Conservation (phyloP, 108 stramenopile species). For the Nitzschia putrida region DNA sequence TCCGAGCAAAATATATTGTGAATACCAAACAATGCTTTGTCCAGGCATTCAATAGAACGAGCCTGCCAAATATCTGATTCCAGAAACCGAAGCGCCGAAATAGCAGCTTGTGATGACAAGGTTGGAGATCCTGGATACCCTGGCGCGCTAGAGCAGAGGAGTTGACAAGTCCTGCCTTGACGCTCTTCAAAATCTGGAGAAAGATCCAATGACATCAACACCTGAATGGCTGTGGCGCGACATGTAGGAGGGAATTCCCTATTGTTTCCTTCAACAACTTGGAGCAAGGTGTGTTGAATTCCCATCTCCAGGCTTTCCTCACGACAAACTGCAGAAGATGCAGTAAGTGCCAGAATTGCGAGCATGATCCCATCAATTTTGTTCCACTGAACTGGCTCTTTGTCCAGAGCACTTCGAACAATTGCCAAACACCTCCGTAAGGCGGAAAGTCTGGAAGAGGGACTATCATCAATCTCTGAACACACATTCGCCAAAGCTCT, state of each 20-base stretch:
- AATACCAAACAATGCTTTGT: slow-evolving; percentile 11
- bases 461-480: slow-evolving; percentile 12
- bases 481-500: slow-evolving; percentile 53
- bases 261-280: background rate
- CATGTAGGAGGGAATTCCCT: background rate
- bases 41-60: background rate
- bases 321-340: background rate
- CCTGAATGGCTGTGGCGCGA: background rate
- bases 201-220: background rate
- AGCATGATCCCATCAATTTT: slow-evolving; percentile 38
- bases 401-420: background rate
- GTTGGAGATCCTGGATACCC: too few species aligned
- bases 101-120: too few species aligned
- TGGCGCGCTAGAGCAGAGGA: too few species aligned
- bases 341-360: slow-evolving; percentile 14
- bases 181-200: too few species aligned
- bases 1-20: slow-evolving; percentile 22
- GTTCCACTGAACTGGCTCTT: slow-evolving; percentile 3
- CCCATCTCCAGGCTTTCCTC: background rate
- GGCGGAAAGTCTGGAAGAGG: slow-evolving; percentile 10
- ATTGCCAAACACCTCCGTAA: background rate
- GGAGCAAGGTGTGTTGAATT: background rate
- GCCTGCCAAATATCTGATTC: slow-evolving; percentile 16
- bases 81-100: background rate
- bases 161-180: too few species aligned